phyloP scores from a whole-genome alignment of 768 basidiomycete species.

The Cyathus striatus region DNA sequence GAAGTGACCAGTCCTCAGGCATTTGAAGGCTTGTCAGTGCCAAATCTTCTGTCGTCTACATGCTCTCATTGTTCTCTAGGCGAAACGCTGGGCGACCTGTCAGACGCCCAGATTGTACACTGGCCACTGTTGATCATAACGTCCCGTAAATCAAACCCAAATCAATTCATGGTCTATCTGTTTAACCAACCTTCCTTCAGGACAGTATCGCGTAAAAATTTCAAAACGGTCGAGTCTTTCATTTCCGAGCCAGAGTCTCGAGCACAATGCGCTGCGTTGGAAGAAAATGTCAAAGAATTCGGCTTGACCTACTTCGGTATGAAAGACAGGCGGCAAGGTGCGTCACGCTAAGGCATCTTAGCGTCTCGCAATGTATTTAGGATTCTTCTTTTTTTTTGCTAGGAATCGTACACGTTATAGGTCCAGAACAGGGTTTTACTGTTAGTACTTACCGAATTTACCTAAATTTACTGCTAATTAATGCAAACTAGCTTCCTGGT shows the following conservation, averaged over 20 bases:
- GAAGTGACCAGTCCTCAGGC: constrained; percentile 95
- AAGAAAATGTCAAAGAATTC: constrained; percentile 89
- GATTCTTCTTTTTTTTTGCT: too few species aligned
- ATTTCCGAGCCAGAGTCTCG: constrained; percentile 83
- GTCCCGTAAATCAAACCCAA: constrained; percentile 60
- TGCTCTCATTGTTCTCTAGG: constrained; percentile 26
- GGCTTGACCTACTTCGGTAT: constrained; percentile 90
- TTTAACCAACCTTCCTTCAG: too few species aligned
- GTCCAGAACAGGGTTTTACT: constrained; percentile 92
- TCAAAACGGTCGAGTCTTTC: constrained; percentile 64
- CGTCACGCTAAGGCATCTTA: not conserved
- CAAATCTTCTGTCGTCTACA: not conserved
- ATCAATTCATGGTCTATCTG: too few species aligned
- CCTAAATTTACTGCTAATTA: constrained; percentile 2
- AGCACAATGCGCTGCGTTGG: constrained; percentile 76
- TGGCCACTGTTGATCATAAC: constrained; percentile 87
- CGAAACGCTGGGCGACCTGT: constrained; percentile 73
- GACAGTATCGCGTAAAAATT: constrained; percentile 70
- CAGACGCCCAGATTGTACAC: constrained; percentile 81
- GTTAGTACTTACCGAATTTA: constrained; percentile 21
- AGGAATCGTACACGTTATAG: constrained; percentile 88
- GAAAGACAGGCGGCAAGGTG: constrained; percentile 84
- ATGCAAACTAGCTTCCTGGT: constrained; percentile 52
- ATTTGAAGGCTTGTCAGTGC: constrained; percentile 72
- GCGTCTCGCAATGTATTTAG: too few species aligned